These are phyloP conservation scores for Nothopassalora personata DNA, from an alignment of 2,329 filamentous ascomycete genomes.

Conservation along the genomic window DNA sequence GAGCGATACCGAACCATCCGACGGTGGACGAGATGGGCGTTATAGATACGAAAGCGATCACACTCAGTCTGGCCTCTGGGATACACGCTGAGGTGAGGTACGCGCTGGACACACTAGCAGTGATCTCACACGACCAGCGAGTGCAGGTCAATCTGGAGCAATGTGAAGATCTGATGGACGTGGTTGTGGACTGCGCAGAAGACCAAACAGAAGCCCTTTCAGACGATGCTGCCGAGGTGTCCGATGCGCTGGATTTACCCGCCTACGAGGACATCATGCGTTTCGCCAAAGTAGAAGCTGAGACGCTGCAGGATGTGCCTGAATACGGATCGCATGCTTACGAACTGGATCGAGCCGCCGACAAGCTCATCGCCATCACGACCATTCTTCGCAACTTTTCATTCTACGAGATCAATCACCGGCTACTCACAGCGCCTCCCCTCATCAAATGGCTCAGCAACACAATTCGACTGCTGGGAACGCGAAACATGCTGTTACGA, in stretches of 20 bases:
- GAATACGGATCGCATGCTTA: constrained; percentile 72
- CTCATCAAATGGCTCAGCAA: constrained; percentile 80
- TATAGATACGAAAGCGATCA: constrained; percentile 85
- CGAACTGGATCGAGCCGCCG: constrained; percentile 78
- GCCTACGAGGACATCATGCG: constrained; percentile 85
- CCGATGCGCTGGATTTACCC: constrained; percentile 74
- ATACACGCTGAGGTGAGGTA: constrained; percentile 85
- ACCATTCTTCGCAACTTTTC: constrained; percentile 91
- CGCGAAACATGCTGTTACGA: constrained; percentile 77
- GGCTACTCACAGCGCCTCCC: constrained; percentile 64
- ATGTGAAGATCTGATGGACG: constrained; percentile 85
- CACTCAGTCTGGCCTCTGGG: constrained; percentile 81
- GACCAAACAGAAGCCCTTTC: constrained; percentile 79
- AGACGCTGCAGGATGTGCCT: constrained; percentile 65
- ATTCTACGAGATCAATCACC: constrained; percentile 74
- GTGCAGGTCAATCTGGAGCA: constrained; percentile 63
- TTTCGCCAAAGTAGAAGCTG: constrained; percentile 68
- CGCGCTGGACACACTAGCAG: constrained; percentile 76
- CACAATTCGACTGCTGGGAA: constrained; percentile 80
- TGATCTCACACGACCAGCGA: constrained; percentile 60
- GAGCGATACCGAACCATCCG: constrained; percentile 69
- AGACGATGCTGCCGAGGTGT: constrained; percentile 78
- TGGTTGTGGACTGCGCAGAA: constrained; percentile 83
- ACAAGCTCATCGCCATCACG: constrained; percentile 82
- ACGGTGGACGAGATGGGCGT: constrained; percentile 71